A percentile compares a stretch with the other conserved stretches of the same genome.
Conservation (phyloP, 106 monocot genomes). For the Dendrobium catenatum region DNA sequence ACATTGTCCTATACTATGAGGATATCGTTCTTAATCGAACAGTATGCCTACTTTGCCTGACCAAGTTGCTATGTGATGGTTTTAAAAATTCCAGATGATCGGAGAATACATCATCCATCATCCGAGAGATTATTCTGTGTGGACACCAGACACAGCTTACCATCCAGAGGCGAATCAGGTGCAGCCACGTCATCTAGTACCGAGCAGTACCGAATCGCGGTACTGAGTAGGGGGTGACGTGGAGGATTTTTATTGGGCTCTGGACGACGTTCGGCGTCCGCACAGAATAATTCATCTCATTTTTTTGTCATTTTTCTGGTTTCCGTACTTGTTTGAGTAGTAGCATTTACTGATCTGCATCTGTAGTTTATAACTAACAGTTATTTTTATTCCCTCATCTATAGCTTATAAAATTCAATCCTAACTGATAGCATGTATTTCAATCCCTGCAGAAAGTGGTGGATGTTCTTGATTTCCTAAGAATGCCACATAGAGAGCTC, state of each 20-base stretch:
- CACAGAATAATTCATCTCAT: background rate
- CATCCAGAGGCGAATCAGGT: too few species aligned
- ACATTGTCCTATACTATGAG: slow-evolving; percentile 83
- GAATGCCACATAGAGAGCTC: slow-evolving; percentile 54
- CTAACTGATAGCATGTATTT: background rate
- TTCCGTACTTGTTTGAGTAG: background rate
- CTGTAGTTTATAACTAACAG: background rate
- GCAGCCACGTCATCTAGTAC: too few species aligned
- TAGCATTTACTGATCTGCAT: background rate
- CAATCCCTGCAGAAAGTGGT: slow-evolving; percentile 34
- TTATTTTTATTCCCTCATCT: background rate
- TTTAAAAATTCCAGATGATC: background rate
- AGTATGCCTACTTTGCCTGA: slow-evolving; percentile 29
- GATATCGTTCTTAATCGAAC: slow-evolving; percentile 59
- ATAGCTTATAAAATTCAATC: background rate
- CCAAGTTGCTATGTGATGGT: background rate
- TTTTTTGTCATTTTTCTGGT: background rate
- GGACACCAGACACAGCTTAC: too few species aligned
- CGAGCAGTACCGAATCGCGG: too few species aligned
- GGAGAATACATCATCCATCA: background rate
- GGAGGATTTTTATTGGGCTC: too few species aligned
- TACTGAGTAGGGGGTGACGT: too few species aligned
- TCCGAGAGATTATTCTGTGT: too few species aligned
- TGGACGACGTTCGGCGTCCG: too few species aligned
- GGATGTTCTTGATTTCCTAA: slow-evolving; percentile 69